A percentile compares a stretch with the other conserved stretches of the same genome.
These are phyloP conservation scores for Fusarium pseudonygamai DNA, from an alignment of 2,329 filamentous ascomycete genomes.

Conservation along the genomic window DNA sequence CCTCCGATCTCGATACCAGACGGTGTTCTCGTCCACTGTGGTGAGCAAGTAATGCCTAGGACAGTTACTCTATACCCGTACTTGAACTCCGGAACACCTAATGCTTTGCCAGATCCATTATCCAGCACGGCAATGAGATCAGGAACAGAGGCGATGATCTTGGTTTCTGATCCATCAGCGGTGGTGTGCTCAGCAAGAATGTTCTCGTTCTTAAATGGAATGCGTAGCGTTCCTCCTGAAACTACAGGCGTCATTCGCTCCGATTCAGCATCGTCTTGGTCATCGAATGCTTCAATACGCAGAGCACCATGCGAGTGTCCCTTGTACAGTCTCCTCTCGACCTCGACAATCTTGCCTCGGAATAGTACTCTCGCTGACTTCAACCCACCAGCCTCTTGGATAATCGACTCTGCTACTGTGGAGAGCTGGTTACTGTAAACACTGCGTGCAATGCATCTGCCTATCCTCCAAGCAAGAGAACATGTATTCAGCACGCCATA, in stretches of 20 bases:
- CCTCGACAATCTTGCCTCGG: not conserved
- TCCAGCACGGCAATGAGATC: conserved; percentile 23
- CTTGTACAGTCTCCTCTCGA: not conserved
- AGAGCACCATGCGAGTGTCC: not conserved
- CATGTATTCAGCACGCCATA: not conserved
- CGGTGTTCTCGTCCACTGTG: conserved; percentile 6
- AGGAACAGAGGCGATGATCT: not conserved
- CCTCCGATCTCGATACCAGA: not conserved
- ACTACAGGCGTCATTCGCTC: not conserved
- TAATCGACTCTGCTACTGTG: not conserved
- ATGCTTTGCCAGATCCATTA: conserved; percentile 6
- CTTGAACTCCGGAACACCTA: conserved; percentile 21
- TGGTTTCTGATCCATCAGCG: not conserved
- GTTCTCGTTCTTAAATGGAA: not conserved
- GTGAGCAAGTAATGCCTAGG: conserved; percentile 9
- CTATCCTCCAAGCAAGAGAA: not conserved
- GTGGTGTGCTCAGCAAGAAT: not conserved
- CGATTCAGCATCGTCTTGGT: not conserved
- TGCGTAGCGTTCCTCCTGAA: not conserved
- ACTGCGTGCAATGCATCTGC: not conserved
- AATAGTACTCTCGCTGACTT: not conserved
- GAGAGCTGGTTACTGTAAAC: not conserved
- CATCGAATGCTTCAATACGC: not conserved
- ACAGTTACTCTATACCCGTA: conserved; percentile 19
- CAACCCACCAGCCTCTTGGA: not conserved